These are phyloP conservation scores for Ogataea siamensis DNA, from an alignment of 805 yeast genomes.

Conservation along the genomic window DNA sequence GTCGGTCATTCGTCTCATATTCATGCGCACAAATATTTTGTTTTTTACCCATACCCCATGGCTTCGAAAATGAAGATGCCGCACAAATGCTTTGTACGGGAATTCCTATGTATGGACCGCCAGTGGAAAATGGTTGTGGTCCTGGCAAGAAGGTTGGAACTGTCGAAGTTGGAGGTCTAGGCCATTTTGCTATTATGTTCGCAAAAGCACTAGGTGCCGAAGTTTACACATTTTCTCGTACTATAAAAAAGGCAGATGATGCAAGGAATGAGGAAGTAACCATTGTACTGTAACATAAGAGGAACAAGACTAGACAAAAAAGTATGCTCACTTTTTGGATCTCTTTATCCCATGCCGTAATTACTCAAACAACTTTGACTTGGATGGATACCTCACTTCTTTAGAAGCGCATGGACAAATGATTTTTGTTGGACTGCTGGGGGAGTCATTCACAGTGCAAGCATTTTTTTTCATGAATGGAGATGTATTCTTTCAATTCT, in stretches of 20 bases:
- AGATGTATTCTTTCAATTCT: constrained; percentile 55
- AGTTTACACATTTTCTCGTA: constrained; percentile 54
- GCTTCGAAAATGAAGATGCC: constrained; percentile 48
- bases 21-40: constrained; percentile 62
- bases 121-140: constrained; percentile 44
- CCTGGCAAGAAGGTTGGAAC: constrained; percentile 48
- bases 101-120: constrained; percentile 66
- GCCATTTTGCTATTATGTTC: constrained; percentile 58
- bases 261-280: constrained; percentile 58
- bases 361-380: constrained; percentile 6
- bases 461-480: constrained; percentile 33
- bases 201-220: constrained; percentile 65
- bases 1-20: constrained; percentile 70
- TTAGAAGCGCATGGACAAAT: constrained; percentile 60
- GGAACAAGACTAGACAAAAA: constrained; percentile 35
- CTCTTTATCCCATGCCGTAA: constrained; percentile 38
- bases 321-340: constrained; percentile 40
- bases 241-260: constrained; percentile 47
- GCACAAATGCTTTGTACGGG: constrained; percentile 83
- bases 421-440: constrained; percentile 40
- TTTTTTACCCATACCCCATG: constrained; percentile 60
- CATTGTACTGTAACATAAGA: constrained; percentile 49
- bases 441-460: constrained; percentile 13
- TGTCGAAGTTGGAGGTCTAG: constrained; percentile 66
- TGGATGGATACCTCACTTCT: constrained; percentile 48